Evolutionary conservation across 345 rosid genomes (phyloP).

Genomic region (Melaleuca quinquenervia): DNA sequence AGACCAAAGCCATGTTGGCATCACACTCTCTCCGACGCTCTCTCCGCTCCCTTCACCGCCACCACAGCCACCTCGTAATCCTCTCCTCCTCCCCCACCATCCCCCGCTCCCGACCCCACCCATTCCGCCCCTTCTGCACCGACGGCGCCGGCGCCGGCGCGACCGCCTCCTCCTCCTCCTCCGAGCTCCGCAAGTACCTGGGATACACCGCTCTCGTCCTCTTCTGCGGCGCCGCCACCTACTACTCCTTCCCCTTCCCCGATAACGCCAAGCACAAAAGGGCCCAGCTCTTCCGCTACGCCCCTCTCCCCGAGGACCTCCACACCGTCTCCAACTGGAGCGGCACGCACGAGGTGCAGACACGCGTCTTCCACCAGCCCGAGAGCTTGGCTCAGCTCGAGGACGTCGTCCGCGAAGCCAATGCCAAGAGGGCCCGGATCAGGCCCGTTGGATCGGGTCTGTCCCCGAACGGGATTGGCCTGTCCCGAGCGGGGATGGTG

Average conservation of each 20-base stretch:
- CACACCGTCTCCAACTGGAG: slow-evolving; percentile 97
- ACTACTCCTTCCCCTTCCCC: slow-evolving; percentile 82
- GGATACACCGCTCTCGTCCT: slow-evolving; percentile 75
- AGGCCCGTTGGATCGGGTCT: slow-evolving; percentile 93
- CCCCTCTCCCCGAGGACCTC: slow-evolving; percentile 90
- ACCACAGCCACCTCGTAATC: slow-evolving; percentile 8
- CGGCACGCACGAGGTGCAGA: slow-evolving; percentile 96
- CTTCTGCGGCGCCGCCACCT: slow-evolving; percentile 77
- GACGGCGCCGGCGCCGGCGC: slow-evolving; percentile 27
- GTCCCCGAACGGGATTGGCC: slow-evolving; percentile 85
- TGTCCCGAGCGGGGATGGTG: slow-evolving; percentile 88
- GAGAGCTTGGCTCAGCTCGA: slow-evolving; percentile 58
- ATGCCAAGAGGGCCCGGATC: slow-evolving; percentile 46
- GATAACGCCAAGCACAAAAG: slow-evolving; percentile 78
- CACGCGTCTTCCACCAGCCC: slow-evolving; percentile 79
- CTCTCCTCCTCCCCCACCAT: slow-evolving; percentile 4
- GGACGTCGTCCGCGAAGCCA: slow-evolving; percentile 48
- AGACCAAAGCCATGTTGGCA: slow-evolving; percentile 33
- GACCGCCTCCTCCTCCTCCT: slow-evolving; percentile 39
- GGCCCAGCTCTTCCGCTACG: slow-evolving; percentile 83
- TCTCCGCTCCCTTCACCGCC: background rate
- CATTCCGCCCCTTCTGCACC: slow-evolving; percentile 20
- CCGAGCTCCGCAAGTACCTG: slow-evolving; percentile 65
- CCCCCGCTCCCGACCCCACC: slow-evolving; percentile 6
- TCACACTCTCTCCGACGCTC: slow-evolving; percentile 39